phyloP scores from a whole-genome alignment of 1,284 basidiomycete species.

The Blastosporella zonata region DNA sequence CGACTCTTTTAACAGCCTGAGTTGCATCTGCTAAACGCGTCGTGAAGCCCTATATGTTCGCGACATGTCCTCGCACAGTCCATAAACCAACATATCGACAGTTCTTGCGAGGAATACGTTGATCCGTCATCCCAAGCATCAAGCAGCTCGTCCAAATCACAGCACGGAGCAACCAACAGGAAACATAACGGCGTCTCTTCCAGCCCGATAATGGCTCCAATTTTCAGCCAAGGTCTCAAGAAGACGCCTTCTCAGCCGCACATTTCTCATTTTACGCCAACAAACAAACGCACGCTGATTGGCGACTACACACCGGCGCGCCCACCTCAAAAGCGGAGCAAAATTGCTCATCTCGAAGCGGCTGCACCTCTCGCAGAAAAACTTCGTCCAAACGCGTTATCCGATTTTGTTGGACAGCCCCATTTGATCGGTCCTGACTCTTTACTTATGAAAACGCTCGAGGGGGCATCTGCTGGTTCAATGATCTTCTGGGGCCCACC shows the following conservation, averaged over 20 bases:
- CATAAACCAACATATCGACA: constrained; percentile 27
- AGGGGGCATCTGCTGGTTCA: constrained; percentile 51
- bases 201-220: constrained; percentile 17
- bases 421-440: constrained; percentile 55
- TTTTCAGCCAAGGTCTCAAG: constrained; percentile 16
- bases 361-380: constrained; percentile 63
- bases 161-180: background rate
- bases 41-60: constrained; percentile 24
- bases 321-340: constrained; percentile 21
- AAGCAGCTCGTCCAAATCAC: constrained; percentile 5
- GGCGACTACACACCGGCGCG: constrained; percentile 7
- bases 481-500: constrained; percentile 77
- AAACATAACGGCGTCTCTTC: constrained; percentile 9
- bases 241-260: background rate
- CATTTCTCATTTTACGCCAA: background rate
- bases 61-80: constrained; percentile 16
- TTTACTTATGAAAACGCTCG: constrained; percentile 49
- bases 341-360: constrained; percentile 27
- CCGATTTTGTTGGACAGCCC: constrained; percentile 68
- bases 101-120: constrained; percentile 18
- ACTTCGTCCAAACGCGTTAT: constrained; percentile 56
- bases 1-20: background rate
- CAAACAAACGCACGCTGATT: constrained; percentile 11
- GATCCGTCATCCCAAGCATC: constrained; percentile 11
- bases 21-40: background rate